Conservation (phyloP, 331 rosid genomes). For the Rosa hybrid region DNA sequence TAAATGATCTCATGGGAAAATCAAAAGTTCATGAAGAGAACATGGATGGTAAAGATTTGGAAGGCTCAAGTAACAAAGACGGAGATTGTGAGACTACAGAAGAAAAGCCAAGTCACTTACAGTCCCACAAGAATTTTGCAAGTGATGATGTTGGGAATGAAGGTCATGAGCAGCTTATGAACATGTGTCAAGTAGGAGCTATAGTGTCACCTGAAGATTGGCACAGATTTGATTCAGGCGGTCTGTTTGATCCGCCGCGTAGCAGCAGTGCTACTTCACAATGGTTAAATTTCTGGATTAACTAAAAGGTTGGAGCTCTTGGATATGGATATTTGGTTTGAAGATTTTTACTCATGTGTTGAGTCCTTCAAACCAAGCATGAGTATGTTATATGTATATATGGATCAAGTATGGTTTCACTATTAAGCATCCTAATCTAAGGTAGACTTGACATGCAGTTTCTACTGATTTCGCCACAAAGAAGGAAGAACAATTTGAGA, state of each 20-base stretch:
- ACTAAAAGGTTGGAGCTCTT: not conserved
- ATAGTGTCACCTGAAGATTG: conserved; percentile 59
- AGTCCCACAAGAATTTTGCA: conserved; percentile 8
- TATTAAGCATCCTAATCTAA: conserved; percentile 11
- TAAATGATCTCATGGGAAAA: conserved; percentile 42
- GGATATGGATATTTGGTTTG: conserved; percentile 12
- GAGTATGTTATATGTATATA: not conserved
- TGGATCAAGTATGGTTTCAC: not conserved
- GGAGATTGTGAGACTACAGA: conserved; percentile 26
- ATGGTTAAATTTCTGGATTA: conserved; percentile 69
- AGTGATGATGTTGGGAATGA: conserved; percentile 30
- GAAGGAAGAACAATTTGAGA: not conserved
- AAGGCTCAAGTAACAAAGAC: conserved; percentile 46
- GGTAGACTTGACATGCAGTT: not conserved
- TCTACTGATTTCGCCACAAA: conserved; percentile 15
- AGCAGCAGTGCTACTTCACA: conserved; percentile 38
- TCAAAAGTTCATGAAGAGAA: conserved; percentile 34
- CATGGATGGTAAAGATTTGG: conserved; percentile 27
- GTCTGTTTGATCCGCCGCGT: conserved; percentile 43
- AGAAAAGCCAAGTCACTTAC: conserved; percentile 30
- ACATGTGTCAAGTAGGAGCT: conserved; percentile 42
- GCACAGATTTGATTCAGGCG: conserved; percentile 51
- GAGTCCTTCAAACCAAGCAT: conserved; percentile 5
- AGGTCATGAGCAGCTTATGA: conserved; percentile 33
- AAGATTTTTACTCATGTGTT: conserved; percentile 2